These are phyloP conservation scores for Trichoderma endophyticum DNA, from an alignment of 2,329 filamentous ascomycete genomes.

Conservation along the genomic window DNA sequence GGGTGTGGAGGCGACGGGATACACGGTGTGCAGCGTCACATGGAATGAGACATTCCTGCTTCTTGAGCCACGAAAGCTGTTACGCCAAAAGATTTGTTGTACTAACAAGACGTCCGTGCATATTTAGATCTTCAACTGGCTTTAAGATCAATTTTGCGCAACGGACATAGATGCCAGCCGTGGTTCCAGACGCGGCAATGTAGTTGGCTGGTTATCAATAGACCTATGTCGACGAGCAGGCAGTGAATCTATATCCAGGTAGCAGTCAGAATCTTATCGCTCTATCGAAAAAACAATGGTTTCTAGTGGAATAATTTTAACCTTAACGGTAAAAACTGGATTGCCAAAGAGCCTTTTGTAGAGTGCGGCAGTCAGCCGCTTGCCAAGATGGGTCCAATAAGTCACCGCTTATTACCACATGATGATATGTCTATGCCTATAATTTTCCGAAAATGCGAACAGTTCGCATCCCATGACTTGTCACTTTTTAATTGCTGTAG, in stretches of 20 bases:
- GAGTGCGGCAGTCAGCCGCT: neutral
- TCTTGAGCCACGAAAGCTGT: neutral
- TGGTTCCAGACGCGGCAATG: no score
- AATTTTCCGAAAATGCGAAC: neutral
- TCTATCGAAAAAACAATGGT: neutral
- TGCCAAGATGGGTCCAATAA: neutral
- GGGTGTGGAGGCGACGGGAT: neutral
- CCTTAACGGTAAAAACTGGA: neutral
- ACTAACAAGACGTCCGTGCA: neutral
- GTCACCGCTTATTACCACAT: neutral
- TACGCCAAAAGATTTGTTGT: neutral
- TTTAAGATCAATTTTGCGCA: no score
- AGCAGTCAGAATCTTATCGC: neutral
- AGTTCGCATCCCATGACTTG: neutral
- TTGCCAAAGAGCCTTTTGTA: neutral
- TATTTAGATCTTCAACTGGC: neutral
- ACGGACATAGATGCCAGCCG: no score
- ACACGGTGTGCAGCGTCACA: neutral
- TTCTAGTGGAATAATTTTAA: neutral
- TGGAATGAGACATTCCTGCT: neutral
- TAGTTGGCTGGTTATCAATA: no score
- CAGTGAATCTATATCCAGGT: neutral
- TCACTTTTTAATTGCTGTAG: neutral
- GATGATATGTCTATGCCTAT: neutral
- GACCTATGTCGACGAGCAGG: neutral